Conservation (phyloP, 2,329 filamentous ascomycete genomes). For the Trichoderma sp. region DNA sequence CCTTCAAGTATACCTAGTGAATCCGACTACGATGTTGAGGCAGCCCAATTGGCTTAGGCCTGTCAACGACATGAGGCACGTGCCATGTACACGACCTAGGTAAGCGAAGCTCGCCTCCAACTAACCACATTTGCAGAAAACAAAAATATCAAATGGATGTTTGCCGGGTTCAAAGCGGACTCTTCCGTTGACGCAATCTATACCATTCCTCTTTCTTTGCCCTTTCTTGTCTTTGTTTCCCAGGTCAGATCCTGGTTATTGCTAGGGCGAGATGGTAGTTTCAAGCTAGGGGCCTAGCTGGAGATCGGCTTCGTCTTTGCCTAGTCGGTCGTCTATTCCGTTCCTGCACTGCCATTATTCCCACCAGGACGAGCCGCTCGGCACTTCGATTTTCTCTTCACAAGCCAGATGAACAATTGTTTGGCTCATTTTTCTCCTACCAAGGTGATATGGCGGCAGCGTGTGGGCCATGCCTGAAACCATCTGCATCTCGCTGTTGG, state of each 20-base stretch:
- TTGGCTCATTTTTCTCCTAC: background rate
- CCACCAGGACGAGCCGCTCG: background rate
- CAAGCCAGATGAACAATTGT: background rate
- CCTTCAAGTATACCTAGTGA: no score
- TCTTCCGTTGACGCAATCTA: background rate
- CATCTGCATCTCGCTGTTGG: background rate
- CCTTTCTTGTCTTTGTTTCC: background rate
- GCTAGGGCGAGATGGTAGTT: background rate
- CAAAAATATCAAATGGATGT: background rate
- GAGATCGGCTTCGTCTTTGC: conserved; percentile 75
- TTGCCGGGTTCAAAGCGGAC: background rate
- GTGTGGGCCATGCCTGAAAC: background rate
- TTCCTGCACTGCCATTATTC: background rate
- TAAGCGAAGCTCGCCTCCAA: background rate
- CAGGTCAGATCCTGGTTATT: background rate
- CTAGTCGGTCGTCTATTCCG: conserved; percentile 35
- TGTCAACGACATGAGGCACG: background rate
- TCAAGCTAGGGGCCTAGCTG: background rate
- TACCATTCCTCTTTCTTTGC: background rate
- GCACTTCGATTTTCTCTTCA: background rate
- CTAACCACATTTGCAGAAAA: background rate
- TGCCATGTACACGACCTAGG: no score
- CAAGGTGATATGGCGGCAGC: background rate
- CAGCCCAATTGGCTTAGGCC: background rate
- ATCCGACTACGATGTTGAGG: background rate